Evolutionary conservation across 805 yeast species (phyloP), one percentile per base, ranked within the genome.

Genomic region (Alloascoidea africana): DNA sequence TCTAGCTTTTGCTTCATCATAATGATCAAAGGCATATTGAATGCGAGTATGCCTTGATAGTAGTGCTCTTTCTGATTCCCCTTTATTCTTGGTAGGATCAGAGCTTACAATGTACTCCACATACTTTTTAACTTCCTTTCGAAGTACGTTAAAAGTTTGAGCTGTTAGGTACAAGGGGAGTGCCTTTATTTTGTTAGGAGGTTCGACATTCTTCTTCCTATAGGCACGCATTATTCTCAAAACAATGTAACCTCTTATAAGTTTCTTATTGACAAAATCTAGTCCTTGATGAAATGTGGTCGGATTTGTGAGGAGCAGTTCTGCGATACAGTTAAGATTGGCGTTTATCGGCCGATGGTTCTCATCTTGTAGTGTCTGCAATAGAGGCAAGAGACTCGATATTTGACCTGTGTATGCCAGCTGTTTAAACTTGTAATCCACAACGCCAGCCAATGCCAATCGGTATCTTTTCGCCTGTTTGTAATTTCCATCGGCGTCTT

Each of bases 391-490:
- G 17, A 45, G 27, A 13, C 39, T 40, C 5, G 14, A 27, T 15
- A 19, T 27, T 27, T 35, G 30, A 13, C 38, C 43, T 13, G n/a
- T 17, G 16, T 33, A 18, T 13, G 18, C 14, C 32, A 47, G 39
- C 36, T 48, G 50, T 16, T 36, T 18, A 5, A 48, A 14, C 32
- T 39, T 41, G 27, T 43, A 41, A 34, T 40, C 36, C 5, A 48
- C 18, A 4, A 38, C 41, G 19, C 41, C 27, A 17, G 8, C n/a
- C n/a, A 23, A 23, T 23, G 30, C 8, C 30, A 23, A 8, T 23
- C 30, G 8, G n/a, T 23, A 23, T 23, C n/a, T 23, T 23, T 8
- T 8, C 8, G 30, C 13, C n/a, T 23, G 8, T 8, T 23, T n/a
- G n/a, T 23, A 23, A 23, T n/a, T 23, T 8, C 13, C n/a, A 23